phyloP scores from a whole-genome alignment of 305 asterid species.

The Salvia sclarea region DNA sequence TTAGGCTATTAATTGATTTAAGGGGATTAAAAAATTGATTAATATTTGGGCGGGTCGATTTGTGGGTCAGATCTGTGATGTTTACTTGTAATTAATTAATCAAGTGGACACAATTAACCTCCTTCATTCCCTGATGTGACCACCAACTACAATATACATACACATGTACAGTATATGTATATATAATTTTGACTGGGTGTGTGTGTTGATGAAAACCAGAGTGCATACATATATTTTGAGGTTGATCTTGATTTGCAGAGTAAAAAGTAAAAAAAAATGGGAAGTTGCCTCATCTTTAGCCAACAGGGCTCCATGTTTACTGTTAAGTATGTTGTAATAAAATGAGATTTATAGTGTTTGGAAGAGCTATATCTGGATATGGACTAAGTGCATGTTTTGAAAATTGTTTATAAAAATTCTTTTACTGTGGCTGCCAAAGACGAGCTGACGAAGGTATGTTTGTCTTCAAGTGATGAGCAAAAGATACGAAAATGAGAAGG shows the following conservation, averaged over 20 bases:
- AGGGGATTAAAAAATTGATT: slow-evolving; percentile 20
- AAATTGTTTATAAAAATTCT: slow-evolving; percentile 37
- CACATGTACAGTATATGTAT: neutral
- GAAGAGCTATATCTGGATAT: slow-evolving; percentile 25
- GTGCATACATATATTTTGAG: no score
- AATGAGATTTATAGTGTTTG: slow-evolving; percentile 23
- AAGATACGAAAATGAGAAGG: slow-evolving; percentile 50
- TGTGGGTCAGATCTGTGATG: slow-evolving; percentile 42
- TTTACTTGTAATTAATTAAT: slow-evolving; percentile 34
- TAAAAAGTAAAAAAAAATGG: no score
- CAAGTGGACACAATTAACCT: slow-evolving; percentile 35
- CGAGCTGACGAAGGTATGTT: slow-evolving; percentile 54
- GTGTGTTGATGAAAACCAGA: neutral
- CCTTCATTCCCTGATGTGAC: slow-evolving; percentile 37
- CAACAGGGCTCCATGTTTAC: slow-evolving; percentile 41
- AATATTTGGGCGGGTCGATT: slow-evolving; percentile 38
- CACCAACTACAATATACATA: neutral
- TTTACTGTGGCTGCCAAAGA: slow-evolving; percentile 41
- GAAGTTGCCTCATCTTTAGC: slow-evolving; percentile 24
- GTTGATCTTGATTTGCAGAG: neutral
- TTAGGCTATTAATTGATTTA: slow-evolving; percentile 17
- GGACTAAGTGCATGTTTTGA: slow-evolving; percentile 31
- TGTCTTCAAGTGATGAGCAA: slow-evolving; percentile 48
- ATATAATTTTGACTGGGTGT: neutral
- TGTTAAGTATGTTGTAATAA: slow-evolving; percentile 26